phyloP scores from a whole-genome alignment of 2,329 filamentous ascomycete species.

The Arthrobotrys pseudoclavata region DNA sequence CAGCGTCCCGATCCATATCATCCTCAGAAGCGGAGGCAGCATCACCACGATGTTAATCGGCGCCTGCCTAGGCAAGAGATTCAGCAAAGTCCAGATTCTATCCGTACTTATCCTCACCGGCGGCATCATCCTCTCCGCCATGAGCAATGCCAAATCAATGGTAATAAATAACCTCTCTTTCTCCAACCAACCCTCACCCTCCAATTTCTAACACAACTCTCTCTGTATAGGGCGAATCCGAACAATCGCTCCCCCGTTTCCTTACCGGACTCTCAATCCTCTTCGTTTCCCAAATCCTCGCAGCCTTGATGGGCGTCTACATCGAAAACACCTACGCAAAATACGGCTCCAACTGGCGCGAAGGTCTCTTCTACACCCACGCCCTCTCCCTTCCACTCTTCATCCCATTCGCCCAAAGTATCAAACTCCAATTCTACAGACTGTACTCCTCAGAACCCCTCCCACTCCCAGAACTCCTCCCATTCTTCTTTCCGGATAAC shows the following conservation, averaged over 20 bases:
- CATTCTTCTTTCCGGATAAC: conserved; percentile 66
- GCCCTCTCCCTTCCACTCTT: conserved; percentile 82
- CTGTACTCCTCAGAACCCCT: conserved; percentile 77
- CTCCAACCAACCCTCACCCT: conserved; percentile 42
- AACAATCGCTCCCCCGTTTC: conserved; percentile 69
- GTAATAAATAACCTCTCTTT: conserved; percentile 68
- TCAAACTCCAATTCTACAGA: conserved; percentile 75
- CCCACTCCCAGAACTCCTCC: conserved; percentile 47
- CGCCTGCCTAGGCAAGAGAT: conserved; percentile 85
- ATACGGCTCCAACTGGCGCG: conserved; percentile 91
- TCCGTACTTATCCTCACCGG: conserved; percentile 86
- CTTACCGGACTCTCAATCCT: conserved; percentile 83
- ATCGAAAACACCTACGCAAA: conserved; percentile 88
- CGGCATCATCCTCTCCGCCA: conserved; percentile 88
- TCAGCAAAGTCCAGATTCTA: conserved; percentile 79
- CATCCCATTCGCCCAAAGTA: conserved; percentile 76
- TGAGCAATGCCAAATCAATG: conserved; percentile 89
- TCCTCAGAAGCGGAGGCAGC: conserved; percentile 92
- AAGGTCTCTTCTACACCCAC: conserved; percentile 95
- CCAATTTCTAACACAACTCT: not conserved
- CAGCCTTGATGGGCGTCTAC: conserved; percentile 94
- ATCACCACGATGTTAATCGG: conserved; percentile 96
- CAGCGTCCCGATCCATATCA: conserved; percentile 96
- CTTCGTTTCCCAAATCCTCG: conserved; percentile 87
- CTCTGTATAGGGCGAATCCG: conserved; percentile 61